phyloP scores from a whole-genome alignment of 345 rosid genomes.

The Salix caprea region DNA sequence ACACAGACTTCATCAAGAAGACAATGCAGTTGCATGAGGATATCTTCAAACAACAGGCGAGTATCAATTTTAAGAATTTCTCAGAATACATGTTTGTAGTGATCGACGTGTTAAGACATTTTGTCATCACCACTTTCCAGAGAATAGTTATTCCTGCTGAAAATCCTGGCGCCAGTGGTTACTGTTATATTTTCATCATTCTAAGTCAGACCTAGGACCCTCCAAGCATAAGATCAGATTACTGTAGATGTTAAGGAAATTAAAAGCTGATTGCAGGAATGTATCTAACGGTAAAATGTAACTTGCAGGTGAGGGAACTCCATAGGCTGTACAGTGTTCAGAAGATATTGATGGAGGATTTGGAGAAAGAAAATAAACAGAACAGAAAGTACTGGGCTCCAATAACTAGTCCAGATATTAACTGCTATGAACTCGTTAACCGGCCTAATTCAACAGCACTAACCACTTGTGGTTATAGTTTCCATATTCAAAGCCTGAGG shows the following conservation, averaged over 20 bases:
- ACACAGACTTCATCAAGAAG: constrained; percentile 51
- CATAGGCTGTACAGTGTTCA: constrained; percentile 72
- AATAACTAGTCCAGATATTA: constrained; percentile 13
- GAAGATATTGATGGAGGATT: constrained; percentile 58
- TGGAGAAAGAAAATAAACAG: constrained; percentile 39
- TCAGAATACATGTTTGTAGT: background rate
- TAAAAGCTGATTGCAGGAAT: background rate
- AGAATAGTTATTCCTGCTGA: background rate
- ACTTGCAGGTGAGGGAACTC: constrained; percentile 73
- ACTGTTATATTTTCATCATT: background rate
- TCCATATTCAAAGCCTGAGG: constrained; percentile 16
- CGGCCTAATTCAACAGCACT: constrained; percentile 19
- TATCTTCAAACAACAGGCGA: constrained; percentile 70
- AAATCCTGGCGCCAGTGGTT: background rate
- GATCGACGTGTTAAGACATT: background rate
- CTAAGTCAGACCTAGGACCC: background rate
- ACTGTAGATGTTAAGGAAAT: background rate
- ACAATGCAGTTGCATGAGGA: constrained; percentile 85
- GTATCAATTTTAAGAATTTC: background rate
- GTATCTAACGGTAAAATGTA: background rate
- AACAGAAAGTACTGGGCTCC: constrained; percentile 26
- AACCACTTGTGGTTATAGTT: constrained; percentile 8
- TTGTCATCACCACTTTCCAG: background rate
- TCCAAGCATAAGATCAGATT: background rate
- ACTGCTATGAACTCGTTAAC: constrained; percentile 18